A percentile compares a stretch with the other conserved stretches of the same genome.
Conservation (phyloP, 176 grass and related monocot species). For the Musa troglodytarum region DNA sequence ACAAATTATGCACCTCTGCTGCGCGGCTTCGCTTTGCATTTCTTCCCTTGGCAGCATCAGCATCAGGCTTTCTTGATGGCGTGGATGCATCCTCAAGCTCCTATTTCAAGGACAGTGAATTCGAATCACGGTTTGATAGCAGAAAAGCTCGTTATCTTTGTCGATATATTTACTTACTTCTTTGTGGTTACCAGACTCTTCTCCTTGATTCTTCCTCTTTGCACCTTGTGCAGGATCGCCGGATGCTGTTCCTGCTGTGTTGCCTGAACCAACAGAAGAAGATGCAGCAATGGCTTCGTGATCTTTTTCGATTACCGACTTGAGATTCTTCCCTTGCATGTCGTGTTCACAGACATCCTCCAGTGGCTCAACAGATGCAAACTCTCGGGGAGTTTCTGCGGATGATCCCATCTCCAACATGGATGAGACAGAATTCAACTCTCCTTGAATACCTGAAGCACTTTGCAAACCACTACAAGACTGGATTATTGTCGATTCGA, state of each 20-base stretch:
- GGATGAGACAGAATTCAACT: neutral
- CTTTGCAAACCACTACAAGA: slow-evolving; percentile 2
- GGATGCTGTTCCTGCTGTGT: slow-evolving; percentile 3
- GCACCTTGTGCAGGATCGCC: slow-evolving; percentile 14
- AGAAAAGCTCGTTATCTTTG: too few species aligned
- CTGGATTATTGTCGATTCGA: slow-evolving; percentile 14
- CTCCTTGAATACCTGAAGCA: neutral
- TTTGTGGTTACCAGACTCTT: slow-evolving; percentile 40
- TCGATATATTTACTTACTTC: slow-evolving; percentile 33
- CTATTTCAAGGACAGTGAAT: neutral
- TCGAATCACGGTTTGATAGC: neutral
- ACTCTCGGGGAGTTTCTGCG: neutral
- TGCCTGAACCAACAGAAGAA: slow-evolving; percentile 31
- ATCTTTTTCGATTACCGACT: too few species aligned
- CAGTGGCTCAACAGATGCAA: slow-evolving; percentile 1
- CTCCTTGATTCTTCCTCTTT: slow-evolving; percentile 45
- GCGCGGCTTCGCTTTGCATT: slow-evolving; percentile 59
- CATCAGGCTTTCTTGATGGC: slow-evolving; percentile 20
- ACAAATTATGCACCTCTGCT: slow-evolving; percentile 85
- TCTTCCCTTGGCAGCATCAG: slow-evolving; percentile 25
- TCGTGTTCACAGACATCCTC: neutral
- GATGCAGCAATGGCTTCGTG: slow-evolving; percentile 1
- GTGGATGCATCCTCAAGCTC: slow-evolving; percentile 41
- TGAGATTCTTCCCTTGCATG: neutral
- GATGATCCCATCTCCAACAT: neutral